Conservation (phyloP, 768 basidiomycete species). For the Amanita pallidorosea region DNA sequence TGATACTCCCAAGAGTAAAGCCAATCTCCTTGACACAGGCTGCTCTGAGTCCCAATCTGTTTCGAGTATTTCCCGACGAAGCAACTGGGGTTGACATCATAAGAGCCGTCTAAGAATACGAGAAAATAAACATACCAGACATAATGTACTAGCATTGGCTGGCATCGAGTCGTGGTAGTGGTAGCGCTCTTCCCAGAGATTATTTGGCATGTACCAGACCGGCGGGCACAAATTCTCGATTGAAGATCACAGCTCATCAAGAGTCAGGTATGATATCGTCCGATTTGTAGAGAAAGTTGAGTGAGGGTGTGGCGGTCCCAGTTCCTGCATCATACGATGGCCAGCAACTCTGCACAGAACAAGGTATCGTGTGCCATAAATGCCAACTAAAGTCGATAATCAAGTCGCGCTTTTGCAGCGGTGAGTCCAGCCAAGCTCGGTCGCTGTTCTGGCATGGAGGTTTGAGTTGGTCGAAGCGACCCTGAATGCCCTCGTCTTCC, state of each 20-base stretch:
- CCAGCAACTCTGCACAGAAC: neutral
- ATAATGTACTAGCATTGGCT: too few species aligned
- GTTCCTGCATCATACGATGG: neutral
- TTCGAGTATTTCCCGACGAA: neutral
- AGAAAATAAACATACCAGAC: neutral
- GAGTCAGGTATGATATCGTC: neutral
- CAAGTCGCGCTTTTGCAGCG: too few species aligned
- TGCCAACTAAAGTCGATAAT: too few species aligned
- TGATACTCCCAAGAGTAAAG: neutral
- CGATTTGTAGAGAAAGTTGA: neutral
- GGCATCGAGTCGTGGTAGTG: neutral
- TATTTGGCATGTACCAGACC: neutral
- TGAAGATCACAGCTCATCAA: neutral
- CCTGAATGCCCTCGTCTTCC: slow-evolving; percentile 1
- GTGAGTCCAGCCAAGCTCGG: neutral
- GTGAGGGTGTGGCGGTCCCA: neutral
- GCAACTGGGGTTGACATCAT: neutral
- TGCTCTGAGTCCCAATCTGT: neutral
- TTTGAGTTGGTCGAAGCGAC: neutral
- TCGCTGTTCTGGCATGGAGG: too few species aligned
- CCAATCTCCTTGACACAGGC: neutral
- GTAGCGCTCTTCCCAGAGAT: neutral
- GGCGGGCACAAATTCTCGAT: neutral
- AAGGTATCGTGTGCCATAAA: neutral
- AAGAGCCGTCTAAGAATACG: neutral